Evolutionary conservation across 2,329 filamentous ascomycete genomes (phyloP).

Genomic region (Cercospora beticola): DNA sequence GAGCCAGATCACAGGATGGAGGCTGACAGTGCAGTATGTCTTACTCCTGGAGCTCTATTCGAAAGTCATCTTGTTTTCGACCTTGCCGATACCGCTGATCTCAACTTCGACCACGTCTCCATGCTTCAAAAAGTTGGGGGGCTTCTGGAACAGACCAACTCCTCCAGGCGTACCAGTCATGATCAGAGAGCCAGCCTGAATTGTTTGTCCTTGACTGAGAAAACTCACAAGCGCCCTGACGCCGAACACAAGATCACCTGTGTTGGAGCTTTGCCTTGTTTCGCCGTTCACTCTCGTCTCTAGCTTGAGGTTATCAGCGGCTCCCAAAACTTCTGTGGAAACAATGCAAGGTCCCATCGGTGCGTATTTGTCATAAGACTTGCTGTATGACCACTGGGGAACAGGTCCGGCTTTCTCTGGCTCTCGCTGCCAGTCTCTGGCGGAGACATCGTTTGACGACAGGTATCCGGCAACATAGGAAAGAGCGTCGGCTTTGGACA

Average conservation of each 20-base stretch:
- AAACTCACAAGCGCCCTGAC: slow-evolving; percentile 39
- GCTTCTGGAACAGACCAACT: slow-evolving; percentile 35
- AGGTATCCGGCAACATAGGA: slow-evolving; percentile 72
- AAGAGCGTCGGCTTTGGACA: slow-evolving; percentile 62
- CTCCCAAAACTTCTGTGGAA: slow-evolving; percentile 42
- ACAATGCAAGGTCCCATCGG: slow-evolving; percentile 56
- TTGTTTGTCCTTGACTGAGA: slow-evolving; percentile 40
- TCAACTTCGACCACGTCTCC: slow-evolving; percentile 37
- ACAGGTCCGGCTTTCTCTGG: slow-evolving; percentile 47
- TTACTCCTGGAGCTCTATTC: slow-evolving; percentile 22
- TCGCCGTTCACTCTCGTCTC: slow-evolving; percentile 53
- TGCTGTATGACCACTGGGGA: slow-evolving; percentile 59
- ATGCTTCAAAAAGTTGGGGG: slow-evolving; percentile 32
- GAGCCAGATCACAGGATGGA: not conserved
- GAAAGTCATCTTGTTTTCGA: slow-evolving; percentile 35
- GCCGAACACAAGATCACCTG: slow-evolving; percentile 50
- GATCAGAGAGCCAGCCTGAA: slow-evolving; percentile 50
- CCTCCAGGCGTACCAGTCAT: slow-evolving; percentile 53
- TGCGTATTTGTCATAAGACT: slow-evolving; percentile 58
- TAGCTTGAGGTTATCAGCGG: slow-evolving; percentile 47
- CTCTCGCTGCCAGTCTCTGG: slow-evolving; percentile 61
- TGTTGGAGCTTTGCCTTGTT: slow-evolving; percentile 45
- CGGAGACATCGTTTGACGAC: slow-evolving; percentile 73
- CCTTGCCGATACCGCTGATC: slow-evolving; percentile 35
- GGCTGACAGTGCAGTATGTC: not conserved